phyloP scores from a whole-genome alignment of 768 basidiomycete genomes.

The Naganishia friedmannii region DNA sequence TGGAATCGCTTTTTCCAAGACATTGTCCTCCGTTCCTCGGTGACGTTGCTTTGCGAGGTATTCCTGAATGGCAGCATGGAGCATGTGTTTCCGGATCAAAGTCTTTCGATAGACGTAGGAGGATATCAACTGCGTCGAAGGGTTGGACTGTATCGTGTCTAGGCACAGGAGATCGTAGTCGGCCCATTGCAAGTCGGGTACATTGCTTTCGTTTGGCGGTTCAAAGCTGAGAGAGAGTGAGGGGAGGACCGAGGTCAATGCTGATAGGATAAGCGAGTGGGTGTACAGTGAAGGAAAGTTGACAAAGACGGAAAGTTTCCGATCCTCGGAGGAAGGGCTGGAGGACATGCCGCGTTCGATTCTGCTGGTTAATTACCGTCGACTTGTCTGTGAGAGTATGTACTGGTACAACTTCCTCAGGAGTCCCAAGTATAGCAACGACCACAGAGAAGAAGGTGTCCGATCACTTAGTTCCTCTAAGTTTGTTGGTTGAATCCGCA shows the following conservation, averaged over 20 bases:
- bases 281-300: slow-evolving; percentile 64
- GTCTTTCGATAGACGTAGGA: slow-evolving; percentile 87
- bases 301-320: slow-evolving; percentile 53
- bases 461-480: slow-evolving; percentile 6
- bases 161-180: slow-evolving; percentile 85
- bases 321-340: neutral
- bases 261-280: slow-evolving; percentile 56
- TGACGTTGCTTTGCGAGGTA: slow-evolving; percentile 64
- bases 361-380: too few species aligned
- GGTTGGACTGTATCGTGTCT: slow-evolving; percentile 61
- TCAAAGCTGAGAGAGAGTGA: slow-evolving; percentile 45
- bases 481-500: neutral
- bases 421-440: too few species aligned
- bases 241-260: slow-evolving; percentile 53
- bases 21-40: slow-evolving; percentile 46
- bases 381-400: too few species aligned
- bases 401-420: too few species aligned
- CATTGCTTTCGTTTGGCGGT: slow-evolving; percentile 39
- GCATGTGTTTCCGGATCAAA: slow-evolving; percentile 88
- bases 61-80: slow-evolving; percentile 69
- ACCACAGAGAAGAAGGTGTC: neutral
- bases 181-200: slow-evolving; percentile 66
- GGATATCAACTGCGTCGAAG: slow-evolving; percentile 62
- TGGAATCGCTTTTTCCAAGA: slow-evolving; percentile 62
- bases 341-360: neutral